Percentiles rank a stretch among this genome's conserved stretches.
phyloP scores from a whole-genome alignment of 2,329 filamentous ascomycete genomes.

The Fusarium pseudonygamai region DNA sequence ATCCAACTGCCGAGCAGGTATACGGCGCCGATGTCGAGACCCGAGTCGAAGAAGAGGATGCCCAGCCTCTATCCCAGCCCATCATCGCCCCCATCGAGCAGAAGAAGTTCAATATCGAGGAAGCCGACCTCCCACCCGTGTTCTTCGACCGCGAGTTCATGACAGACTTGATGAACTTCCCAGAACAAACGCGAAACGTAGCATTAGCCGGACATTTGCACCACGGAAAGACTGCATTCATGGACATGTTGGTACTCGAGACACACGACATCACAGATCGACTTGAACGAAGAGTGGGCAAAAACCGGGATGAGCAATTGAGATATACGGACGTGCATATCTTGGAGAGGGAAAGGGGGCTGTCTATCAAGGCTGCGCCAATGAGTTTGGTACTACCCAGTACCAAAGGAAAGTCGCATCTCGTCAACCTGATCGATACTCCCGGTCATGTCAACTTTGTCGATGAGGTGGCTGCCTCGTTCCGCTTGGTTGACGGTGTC shows the following conservation, averaged over 20 bases:
- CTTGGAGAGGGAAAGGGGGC: conserved; percentile 85
- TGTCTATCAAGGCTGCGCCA: conserved; percentile 92
- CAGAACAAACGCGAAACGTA: conserved; percentile 92
- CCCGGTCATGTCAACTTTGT: conserved; percentile 99
- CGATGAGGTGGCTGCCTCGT: conserved; percentile 90
- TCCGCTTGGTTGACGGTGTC: conserved; percentile 89
- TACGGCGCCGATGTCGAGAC: conserved; percentile 96
- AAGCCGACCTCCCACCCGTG: conserved; percentile 88
- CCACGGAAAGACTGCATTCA: conserved; percentile 96
- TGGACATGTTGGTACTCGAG: conserved; percentile 97
- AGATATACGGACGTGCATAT: conserved; percentile 94
- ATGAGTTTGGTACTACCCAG: conserved; percentile 93
- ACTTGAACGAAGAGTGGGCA: conserved; percentile 82
- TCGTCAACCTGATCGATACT: conserved; percentile 95
- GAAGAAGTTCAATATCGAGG: conserved; percentile 96
- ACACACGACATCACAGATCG: conserved; percentile 88
- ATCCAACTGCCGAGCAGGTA: conserved; percentile 95
- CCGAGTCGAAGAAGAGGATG: conserved; percentile 95
- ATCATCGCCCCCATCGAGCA: conserved; percentile 93
- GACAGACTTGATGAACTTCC: conserved; percentile 95
- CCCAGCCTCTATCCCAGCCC: conserved; percentile 88
- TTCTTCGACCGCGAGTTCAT: conserved; percentile 91
- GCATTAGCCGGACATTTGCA: conserved; percentile 93
- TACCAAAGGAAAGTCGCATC: conserved; percentile 91
- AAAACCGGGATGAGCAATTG: conserved; percentile 86